Percentiles rank a stretch among this genome's conserved stretches.
phyloP scores from a whole-genome alignment of 1,284 basidiomycete genomes.

The Ganoderma sinense region DNA sequence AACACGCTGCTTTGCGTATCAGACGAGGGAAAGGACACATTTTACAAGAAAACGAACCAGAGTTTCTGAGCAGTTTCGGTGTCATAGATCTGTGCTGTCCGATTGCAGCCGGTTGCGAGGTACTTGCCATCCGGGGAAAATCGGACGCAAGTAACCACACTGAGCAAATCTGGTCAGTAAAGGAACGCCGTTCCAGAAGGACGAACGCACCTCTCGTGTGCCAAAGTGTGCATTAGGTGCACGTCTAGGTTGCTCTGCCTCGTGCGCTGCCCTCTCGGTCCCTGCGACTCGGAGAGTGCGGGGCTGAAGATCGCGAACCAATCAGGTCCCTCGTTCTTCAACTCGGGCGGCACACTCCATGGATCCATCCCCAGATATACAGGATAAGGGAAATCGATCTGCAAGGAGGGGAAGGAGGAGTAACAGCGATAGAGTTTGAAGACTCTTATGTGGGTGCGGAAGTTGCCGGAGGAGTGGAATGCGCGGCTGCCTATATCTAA shows the following conservation, averaged over 20 bases:
- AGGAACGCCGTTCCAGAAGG: slow-evolving; percentile 15
- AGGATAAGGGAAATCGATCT: slow-evolving; percentile 23
- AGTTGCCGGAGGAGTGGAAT: slow-evolving; percentile 22
- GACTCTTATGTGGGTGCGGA: slow-evolving; percentile 14
- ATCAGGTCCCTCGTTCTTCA: slow-evolving; percentile 86
- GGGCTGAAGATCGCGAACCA: slow-evolving; percentile 99
- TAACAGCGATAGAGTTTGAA: slow-evolving; percentile 14
- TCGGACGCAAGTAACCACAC: slow-evolving; percentile 91
- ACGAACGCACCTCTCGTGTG: slow-evolving; percentile 93
- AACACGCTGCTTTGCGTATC: slow-evolving; percentile 51
- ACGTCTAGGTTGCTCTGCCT: slow-evolving; percentile 85
- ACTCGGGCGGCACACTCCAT: slow-evolving; percentile 54
- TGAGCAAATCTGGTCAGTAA: slow-evolving; percentile 37
- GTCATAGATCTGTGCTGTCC: slow-evolving; percentile 91
- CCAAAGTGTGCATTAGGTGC: slow-evolving; percentile 87
- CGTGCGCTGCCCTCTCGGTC: slow-evolving; percentile 23
- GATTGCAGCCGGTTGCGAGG: slow-evolving; percentile 92
- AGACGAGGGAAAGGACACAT: not conserved
- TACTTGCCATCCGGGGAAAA: slow-evolving; percentile 91
- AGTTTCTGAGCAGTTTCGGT: slow-evolving; percentile 85
- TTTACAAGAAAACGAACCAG: slow-evolving; percentile 57
- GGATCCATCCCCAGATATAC: slow-evolving; percentile 48
- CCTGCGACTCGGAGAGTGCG: slow-evolving; percentile 50
- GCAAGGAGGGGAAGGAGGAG: slow-evolving; percentile 25
- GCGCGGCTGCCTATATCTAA: no score